Base-by-base conservation (phyloP, 2,329 filamentous ascomycete species). In the Emergomyces pasteurianus region DNA sequence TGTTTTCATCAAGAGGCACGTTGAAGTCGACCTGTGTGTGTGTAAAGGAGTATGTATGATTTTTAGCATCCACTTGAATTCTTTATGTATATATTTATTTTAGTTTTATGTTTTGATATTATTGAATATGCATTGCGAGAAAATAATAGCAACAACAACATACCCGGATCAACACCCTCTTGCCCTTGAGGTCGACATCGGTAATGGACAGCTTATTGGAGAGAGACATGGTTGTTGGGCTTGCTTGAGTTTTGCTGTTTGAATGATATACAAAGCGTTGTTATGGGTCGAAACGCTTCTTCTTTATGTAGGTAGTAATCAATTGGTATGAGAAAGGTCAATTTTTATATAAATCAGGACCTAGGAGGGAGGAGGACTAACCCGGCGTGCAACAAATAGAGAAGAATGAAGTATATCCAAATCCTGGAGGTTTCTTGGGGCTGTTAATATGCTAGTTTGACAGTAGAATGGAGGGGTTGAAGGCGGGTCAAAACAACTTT, bases 151-250 rank as follows among this genome's bases (percentile, higher is more conserved):
- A n/a, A n/a, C n/a, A n/a, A n/a, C n/a, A n/a, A n/a, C 89, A 77
- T 83, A 95, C 94, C 73, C 94, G 89, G 77, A 99, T 96, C 72
- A 99, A 84, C 78, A 97, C 94, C 72, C 92, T 86, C 86, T 99
- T 99, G 85, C 83, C 92, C 86, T 96, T 95, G 79, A 99, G 83
- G 79, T 99, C 92, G 72, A 95, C 87, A 74, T 99, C 92, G 68
- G 86, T 89, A 79, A 99, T 96, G 69, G 91, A 89, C 71, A 99
- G 89, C 85, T 99, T 99, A 85, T 86, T 96, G 71, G 92, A 89
- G 75, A 99, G 90, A 86, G 94, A 97, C 94, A 99, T 99, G 63
- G 50, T 71, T 85, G 47, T 14, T 53, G 43, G 18, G 6, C 2
- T 18, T 31, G 21, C 18, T n/a, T 1, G 1, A n/a, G 4, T 47